Conservation (phyloP, 495 filamentous ascomycete species). For the Podospora comata region DNA sequence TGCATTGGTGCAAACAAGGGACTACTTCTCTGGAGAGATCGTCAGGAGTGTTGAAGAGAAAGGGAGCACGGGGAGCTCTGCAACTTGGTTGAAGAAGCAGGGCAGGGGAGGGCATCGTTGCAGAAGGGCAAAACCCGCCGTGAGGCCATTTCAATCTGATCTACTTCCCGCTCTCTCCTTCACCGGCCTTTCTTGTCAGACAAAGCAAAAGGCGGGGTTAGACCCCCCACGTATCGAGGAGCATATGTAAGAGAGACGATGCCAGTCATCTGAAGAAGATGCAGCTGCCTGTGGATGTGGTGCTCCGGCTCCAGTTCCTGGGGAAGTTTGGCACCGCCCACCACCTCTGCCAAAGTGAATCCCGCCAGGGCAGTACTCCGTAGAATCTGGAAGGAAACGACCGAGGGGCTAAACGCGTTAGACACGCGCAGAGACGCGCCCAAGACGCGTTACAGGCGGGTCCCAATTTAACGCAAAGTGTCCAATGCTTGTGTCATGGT, state of each 20-base stretch:
- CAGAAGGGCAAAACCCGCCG: background rate
- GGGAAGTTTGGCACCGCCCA: no score
- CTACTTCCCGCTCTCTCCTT: background rate
- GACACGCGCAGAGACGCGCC: background rate
- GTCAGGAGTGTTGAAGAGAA: background rate
- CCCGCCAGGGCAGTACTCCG: no score
- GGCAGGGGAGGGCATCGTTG: background rate
- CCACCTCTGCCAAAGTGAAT: no score
- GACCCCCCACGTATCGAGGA: background rate
- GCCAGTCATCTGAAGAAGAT: background rate
- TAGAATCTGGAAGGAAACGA: background rate
- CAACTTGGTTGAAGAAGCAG: background rate
- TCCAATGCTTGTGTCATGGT: background rate
- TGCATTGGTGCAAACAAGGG: background rate
- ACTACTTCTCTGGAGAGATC: no score
- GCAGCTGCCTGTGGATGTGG: background rate
- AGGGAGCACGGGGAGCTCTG: background rate
- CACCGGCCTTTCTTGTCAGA: background rate
- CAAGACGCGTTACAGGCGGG: conserved; percentile 1
- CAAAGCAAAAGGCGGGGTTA: background rate
- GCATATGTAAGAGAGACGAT: background rate
- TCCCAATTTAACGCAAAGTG: background rate
- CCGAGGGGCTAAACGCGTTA: background rate
- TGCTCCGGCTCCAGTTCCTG: background rate
- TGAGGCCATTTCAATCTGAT: background rate